Evolutionary conservation across 2,329 filamentous ascomycete species (phyloP), one percentile per base, ranked within the genome.

Genomic region (Sporothrix humicola): DNA sequence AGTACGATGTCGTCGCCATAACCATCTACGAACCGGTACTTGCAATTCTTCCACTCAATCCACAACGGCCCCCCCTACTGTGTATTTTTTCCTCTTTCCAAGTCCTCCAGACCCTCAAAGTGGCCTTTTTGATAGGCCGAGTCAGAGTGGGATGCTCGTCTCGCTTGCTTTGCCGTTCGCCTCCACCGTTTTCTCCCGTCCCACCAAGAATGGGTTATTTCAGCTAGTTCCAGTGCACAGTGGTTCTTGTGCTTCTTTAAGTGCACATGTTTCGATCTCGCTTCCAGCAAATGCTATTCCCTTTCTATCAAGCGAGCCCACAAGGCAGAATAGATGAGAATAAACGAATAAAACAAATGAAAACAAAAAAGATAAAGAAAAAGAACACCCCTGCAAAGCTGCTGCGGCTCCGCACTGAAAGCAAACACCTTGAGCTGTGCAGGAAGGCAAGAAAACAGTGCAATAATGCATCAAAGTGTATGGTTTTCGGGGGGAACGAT

Each of bases 371-470:
- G 31, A 37, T 37, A 37, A 37, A 7, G 31, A 7, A 6, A 52
- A 52, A 17, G 52, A 20, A 44, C n/a, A 10, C 59, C 59, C 59
- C 9, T 44, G 59, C 5, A 46, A 23, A 9, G 37, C n/a, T 37
- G 59, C 42, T 65, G 59, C 59, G 59, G 59, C 59, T 65, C 59
- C 59, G 59, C 59, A 65, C 37, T 17, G 12, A 59, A 26, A 37
- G 13, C 1, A n/a, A 59, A 12, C 48, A 17, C 48, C 48, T 17
- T n/a, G 23, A 31, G 20, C 5, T 10, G 1, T 31, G 56, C 56
- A 58, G 3, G 26, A 59, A 12, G 31, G 20, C 56, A 59, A 59
- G 26, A 37, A 37, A 15, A 56, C 9, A 9, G 9, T 5, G 9
- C 12, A 26, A 56, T 23, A 12, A 3, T 23, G n/a, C 8, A 12